Evolutionary conservation across 2,329 filamentous ascomycete species (phyloP).

Genomic region (Fusarium robinianum): DNA sequence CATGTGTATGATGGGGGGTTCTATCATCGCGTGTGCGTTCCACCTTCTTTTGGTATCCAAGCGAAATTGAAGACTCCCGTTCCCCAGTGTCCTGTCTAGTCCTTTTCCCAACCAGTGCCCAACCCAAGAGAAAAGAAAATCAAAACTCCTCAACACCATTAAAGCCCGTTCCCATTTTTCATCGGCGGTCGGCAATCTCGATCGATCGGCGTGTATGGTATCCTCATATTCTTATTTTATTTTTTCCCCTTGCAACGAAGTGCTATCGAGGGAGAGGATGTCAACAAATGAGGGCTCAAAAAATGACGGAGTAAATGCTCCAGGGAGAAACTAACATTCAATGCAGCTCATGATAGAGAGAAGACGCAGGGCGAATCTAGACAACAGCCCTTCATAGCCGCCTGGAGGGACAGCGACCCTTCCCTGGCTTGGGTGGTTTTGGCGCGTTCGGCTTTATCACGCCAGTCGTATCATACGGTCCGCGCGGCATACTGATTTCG

Average conservation of each 20-base stretch:
- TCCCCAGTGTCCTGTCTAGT: conserved; percentile 32
- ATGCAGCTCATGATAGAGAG: conserved; percentile 22
- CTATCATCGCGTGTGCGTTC: conserved; percentile 33
- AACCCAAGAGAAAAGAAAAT: conserved; percentile 24
- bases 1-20: conserved; percentile 31
- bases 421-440: conserved; percentile 43
- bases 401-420: conserved; percentile 18
- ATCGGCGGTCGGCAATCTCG: conserved; percentile 33
- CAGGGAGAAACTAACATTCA: conserved; percentile 22
- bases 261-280: conserved; percentile 14
- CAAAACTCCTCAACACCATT: conserved; percentile 31
- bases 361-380: conserved; percentile 8
- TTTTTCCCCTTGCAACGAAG: too few species aligned
- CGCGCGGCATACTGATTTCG: conserved; percentile 39
- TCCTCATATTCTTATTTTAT: too few species aligned
- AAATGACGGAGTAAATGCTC: neutral
- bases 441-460: conserved; percentile 43
- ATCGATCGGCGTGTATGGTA: conserved; percentile 28
- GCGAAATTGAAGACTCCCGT: conserved; percentile 27
- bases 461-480: conserved; percentile 47
- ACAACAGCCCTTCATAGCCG: conserved; percentile 21
- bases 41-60: conserved; percentile 29
- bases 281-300: conserved; percentile 5
- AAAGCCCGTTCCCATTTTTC: conserved; percentile 26
- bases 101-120: conserved; percentile 36